Evolutionary conservation across 2,329 filamentous ascomycete genomes (phyloP), one percentile per base, ranked within the genome.

Genomic region (Colletotrichum tamarilloi): DNA sequence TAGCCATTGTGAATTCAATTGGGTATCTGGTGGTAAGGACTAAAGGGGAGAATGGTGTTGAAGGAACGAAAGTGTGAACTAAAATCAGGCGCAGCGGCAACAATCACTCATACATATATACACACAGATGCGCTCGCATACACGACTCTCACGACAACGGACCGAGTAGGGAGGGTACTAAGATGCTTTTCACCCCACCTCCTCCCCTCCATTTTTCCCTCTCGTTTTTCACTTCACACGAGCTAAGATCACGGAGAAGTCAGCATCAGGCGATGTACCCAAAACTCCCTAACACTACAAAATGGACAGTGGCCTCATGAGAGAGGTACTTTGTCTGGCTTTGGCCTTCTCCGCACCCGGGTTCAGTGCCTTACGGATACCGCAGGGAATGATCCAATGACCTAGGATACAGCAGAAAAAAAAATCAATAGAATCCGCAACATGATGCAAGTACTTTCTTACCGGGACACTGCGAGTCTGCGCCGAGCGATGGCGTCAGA

Each of bases 1-100:
- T 81, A 58, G 80, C 80, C 80, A 81, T 81, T 16, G 68, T 78
- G 64, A 62, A 30, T 56, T 67, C 12, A 6, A 19, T 66, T 26
- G 46, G 35, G 16, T n/a, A 46, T 30, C 19, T 30, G 16, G 11
- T 49, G 24, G n/a, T n/a, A 19, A 26, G 5, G 24, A 19, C 26
- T 30, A 26, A 8, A 60, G 6, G 19, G 26, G 22, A 60, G 28
- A 30, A 52, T 46, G 32, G 35, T 46, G 11, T 58, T 46, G 64
- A 58, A 3, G 1, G 19, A 22, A 30, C 4, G 30, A 6, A 19
- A 59, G 22, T 59, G 4, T 14, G 11, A 2, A 24, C 3, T 28
- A 12, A 30, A 58, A 30, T 12, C 6, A 16, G 19, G 28, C 28
- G 12, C 59, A 63, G 46, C 42, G 32, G 60, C 62, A 19, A 26